Conservation (phyloP, 2,329 filamentous ascomycete genomes). For the Arthrobotrys pseudoclavata region DNA sequence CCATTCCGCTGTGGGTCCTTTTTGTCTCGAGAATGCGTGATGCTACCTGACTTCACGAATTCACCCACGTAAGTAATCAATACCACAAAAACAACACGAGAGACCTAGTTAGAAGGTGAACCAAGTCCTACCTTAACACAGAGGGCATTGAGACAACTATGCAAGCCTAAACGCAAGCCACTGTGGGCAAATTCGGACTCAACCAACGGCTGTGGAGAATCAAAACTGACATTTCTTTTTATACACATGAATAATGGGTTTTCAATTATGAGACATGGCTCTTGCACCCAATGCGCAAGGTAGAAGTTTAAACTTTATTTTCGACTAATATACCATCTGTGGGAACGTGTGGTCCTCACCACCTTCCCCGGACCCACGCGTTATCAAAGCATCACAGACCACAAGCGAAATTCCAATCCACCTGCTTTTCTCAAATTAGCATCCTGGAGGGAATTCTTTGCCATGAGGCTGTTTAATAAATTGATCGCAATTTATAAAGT, state of each 20-base stretch:
- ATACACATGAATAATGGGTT: not conserved
- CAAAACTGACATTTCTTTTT: not conserved
- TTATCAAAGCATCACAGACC: too few relatives aligned
- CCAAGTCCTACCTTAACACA: too few relatives aligned
- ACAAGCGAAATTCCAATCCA: not conserved
- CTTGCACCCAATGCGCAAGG: not conserved
- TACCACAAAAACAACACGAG: constrained; percentile 1
- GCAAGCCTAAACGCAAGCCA: too few relatives aligned
- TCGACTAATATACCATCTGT: not conserved
- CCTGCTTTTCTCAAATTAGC: not conserved
- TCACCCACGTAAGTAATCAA: too few relatives aligned
- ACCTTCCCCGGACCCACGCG: not conserved
- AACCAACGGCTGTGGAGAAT: not conserved
- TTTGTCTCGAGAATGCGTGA: not conserved
- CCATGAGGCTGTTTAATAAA: not conserved
- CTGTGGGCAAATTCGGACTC: too few relatives aligned
- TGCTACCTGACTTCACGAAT: not conserved
- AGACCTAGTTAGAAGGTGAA: too few relatives aligned
- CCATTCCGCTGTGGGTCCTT: not conserved
- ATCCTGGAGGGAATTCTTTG: not conserved
- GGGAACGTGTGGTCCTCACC: not conserved
- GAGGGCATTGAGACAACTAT: too few relatives aligned
- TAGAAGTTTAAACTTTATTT: not conserved
- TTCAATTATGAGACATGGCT: too few relatives aligned
- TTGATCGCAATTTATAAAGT: not conserved